Evolutionary conservation across 768 basidiomycete species (phyloP).

Genomic region (Kwoniella sp.): DNA sequence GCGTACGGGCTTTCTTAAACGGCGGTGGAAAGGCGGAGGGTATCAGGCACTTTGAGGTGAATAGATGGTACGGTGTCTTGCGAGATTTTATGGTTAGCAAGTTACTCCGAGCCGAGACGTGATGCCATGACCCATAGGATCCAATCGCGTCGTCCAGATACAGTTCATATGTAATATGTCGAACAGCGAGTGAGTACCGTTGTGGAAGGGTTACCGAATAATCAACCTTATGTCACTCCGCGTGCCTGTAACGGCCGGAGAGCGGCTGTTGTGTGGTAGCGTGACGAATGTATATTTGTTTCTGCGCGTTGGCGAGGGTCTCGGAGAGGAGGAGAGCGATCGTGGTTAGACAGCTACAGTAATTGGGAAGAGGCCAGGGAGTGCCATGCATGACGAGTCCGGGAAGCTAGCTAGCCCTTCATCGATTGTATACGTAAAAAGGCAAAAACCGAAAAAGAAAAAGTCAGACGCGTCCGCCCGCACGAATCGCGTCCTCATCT

Average conservation of each 20-base stretch:
- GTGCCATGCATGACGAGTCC: too few relatives aligned
- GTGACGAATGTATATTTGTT: not conserved
- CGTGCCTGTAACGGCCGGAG: too few relatives aligned
- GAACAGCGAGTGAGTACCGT: too few relatives aligned
- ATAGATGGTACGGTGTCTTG: not conserved
- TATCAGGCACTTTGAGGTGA: too few relatives aligned
- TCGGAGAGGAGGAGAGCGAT: too few relatives aligned
- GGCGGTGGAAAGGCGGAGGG: too few relatives aligned
- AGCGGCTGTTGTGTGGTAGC: not conserved
- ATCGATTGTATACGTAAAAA: not conserved
- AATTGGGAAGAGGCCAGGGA: too few relatives aligned
- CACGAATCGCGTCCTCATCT: not conserved
- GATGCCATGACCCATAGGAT: not conserved
- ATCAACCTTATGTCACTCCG: too few relatives aligned
- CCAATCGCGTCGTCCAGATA: not conserved
- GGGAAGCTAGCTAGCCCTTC: too few relatives aligned
- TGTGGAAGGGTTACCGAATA: too few relatives aligned
- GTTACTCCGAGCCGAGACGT: conserved; percentile 4
- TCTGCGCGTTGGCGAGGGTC: not conserved
- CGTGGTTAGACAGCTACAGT: too few relatives aligned
- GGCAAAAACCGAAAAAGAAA: not conserved
- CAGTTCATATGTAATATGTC: not conserved
- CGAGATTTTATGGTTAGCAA: not conserved
- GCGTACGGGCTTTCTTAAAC: not conserved
- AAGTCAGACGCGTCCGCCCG: not conserved